Evolutionary conservation across 176 grass and related monocot species (phyloP).

Genomic region (Avena atlantica): DNA sequence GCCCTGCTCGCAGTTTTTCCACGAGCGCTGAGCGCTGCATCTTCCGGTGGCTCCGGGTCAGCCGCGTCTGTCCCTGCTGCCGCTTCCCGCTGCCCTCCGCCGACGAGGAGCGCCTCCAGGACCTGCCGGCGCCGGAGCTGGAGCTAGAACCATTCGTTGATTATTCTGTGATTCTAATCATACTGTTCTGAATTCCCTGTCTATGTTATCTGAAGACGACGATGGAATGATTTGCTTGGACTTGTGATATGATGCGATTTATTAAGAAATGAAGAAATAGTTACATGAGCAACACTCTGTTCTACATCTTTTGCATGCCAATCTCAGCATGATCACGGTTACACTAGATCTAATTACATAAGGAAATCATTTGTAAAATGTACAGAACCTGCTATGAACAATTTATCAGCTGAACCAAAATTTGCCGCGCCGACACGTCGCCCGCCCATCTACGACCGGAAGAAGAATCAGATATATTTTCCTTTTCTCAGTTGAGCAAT

Average conservation of each 20-base stretch:
- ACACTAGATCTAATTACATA: conserved; percentile 9
- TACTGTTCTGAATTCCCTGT: background rate
- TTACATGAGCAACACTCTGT: conserved; percentile 20
- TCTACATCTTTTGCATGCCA: conserved; percentile 16
- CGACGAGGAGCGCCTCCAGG: background rate
- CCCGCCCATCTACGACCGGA: background rate
- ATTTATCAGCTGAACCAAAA: conserved; percentile 22
- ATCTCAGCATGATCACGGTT: background rate
- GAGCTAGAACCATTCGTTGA: background rate
- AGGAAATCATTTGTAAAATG: conserved; percentile 3
- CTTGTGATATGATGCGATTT: background rate
- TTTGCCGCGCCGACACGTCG: background rate
- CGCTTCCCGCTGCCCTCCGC: conserved; percentile 7
- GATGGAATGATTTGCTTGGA: background rate
- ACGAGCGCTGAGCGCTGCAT: background rate
- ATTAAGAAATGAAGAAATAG: conserved; percentile 22
- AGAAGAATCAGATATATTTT: background rate
- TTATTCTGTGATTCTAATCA: background rate
- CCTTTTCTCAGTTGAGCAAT: background rate
- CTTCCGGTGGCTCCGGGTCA: background rate
- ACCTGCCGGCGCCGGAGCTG: background rate
- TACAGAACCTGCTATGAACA: conserved; percentile 17
- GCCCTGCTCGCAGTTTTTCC: conserved; percentile 20
- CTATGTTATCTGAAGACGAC: too few relatives aligned
- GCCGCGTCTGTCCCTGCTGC: conserved; percentile 23